These are phyloP conservation scores for Oenanthe javanica DNA, from an alignment of 140 eudicot genomes.

Conservation along the genomic window DNA sequence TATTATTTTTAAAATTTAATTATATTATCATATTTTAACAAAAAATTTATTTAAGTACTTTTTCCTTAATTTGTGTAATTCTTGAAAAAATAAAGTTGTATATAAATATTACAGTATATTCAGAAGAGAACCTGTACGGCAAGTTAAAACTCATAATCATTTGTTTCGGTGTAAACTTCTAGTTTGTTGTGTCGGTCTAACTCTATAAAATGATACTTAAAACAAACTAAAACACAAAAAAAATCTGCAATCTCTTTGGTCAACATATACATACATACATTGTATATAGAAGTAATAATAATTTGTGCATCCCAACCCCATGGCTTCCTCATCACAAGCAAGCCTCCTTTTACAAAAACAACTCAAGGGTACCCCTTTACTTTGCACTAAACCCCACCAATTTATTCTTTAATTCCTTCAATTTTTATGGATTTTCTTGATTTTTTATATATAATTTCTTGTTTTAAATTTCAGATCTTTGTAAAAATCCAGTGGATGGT, in stretches of 20 bases:
- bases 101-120: not conserved
- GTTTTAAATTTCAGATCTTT: constrained; percentile 56
- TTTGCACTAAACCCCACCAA: not conserved
- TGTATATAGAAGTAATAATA: not conserved
- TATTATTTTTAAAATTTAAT: no score
- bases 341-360: constrained; percentile 92
- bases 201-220: not conserved
- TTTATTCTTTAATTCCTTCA: not conserved
- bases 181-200: not conserved
- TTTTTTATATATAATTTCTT: not conserved
- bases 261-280: not conserved
- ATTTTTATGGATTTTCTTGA: constrained; percentile 1
- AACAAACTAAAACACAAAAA: no score
- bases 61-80: no score
- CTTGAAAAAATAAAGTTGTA: no score
- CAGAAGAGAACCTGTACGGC: not conserved
- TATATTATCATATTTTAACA: no score
- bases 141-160: not conserved
- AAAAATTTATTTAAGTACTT: no score
- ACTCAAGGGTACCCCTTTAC: constrained; percentile 50
- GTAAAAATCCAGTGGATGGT: constrained; percentile 94
- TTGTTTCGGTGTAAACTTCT: not conserved
- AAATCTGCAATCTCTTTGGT: no score
- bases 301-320: constrained; percentile 5
- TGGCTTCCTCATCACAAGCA: constrained; percentile 88